Base-by-base conservation (phyloP, 768 basidiomycete species). In the Coprinopsis strossmayeri region DNA sequence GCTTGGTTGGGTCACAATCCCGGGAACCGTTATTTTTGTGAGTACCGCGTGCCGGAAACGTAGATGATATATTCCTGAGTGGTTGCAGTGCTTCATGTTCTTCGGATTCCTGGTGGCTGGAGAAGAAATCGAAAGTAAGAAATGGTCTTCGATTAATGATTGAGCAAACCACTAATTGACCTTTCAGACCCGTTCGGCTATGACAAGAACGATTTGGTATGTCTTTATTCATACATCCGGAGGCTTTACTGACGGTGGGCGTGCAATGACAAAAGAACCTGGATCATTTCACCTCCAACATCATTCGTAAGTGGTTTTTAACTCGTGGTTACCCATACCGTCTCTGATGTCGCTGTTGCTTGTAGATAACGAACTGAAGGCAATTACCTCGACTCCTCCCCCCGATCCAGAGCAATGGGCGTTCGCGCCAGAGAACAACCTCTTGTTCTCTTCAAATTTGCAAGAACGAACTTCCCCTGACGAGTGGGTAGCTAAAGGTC, bases 81-180 rank as follows among this genome's bases (percentile, higher is more conserved):
- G 30, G 56, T n/a, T n/a, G 5, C 56, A 83, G 77, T 71, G 72
- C 55, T 85, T 86, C 61, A 70, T 83, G 48, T 86, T 83, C 70
- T 84, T 84, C 59, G 84, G 84, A 7, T 86, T 85, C 67, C 61
- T 87, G 50, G 81, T 81, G 40, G 82, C 82, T 24, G 83, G 83
- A 37, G 82, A 85, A 62, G 84, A 85, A 63, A 85, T 86, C 48
- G 82, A 85, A 63, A 83, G 82, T 84, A 51, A 57, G 79, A 67
- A 28, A 47, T 40, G 24, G 38, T 30, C 45, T 18, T n/a, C 46
- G 30, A n/a, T n/a, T n/a, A n/a, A n/a, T n/a, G n/a, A n/a, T n/a
- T n/a, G n/a, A n/a, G n/a, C n/a, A n/a, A n/a, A n/a, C n/a, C n/a
- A n/a, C n/a, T n/a, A n/a, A n/a, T n/a, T n/a, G n/a, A n/a, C n/a